A percentile compares a stretch with the other conserved stretches of the same genome.
These are phyloP conservation scores for Stephania cephalantha DNA, from an alignment of 164 flowering plant species.

Conservation along the genomic window DNA sequence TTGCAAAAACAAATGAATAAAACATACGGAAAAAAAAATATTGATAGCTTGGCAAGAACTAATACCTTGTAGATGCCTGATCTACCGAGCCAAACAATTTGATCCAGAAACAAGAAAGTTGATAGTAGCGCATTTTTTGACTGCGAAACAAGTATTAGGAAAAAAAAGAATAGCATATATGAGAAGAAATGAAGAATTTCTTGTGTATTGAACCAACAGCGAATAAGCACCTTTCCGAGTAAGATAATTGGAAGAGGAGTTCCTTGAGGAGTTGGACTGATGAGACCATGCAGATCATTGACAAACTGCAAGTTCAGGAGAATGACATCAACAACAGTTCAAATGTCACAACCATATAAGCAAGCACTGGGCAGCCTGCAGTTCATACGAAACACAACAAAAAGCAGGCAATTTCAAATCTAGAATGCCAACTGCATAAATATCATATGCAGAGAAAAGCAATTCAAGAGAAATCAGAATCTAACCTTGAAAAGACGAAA, in stretches of 20 bases:
- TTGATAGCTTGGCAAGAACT: not conserved
- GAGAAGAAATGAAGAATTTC: not conserved
- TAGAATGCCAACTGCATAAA: not conserved
- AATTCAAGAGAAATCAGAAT: not conserved
- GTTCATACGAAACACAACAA: not conserved
- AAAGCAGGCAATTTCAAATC: not conserved
- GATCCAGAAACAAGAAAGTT: constrained; percentile 93
- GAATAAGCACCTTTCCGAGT: constrained; percentile 72
- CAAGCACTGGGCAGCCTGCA: not conserved
- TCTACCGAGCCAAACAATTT: constrained; percentile 96
- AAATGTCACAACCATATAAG: not conserved
- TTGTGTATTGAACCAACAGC: constrained; percentile 3
- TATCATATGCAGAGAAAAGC: not conserved
- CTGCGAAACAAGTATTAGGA: constrained; percentile 35
- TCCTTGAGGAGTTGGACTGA: constrained; percentile 85
- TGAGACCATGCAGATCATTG: constrained; percentile 86
- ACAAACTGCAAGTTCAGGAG: constrained; percentile 64
- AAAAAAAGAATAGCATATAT: not conserved
- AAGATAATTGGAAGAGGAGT: constrained; percentile 88
- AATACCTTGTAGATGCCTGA: constrained; percentile 88
- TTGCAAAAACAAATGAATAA: not conserved
- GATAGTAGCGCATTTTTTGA: constrained; percentile 91
- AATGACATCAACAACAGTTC: not conserved
- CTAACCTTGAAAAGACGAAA: constrained; percentile 97
- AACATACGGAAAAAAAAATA: not conserved